Percentiles rank a stretch among this genome's conserved stretches.
These are phyloP conservation scores for Naganishia vishniacii DNA, from an alignment of 768 basidiomycete genomes.

Conservation along the genomic window DNA sequence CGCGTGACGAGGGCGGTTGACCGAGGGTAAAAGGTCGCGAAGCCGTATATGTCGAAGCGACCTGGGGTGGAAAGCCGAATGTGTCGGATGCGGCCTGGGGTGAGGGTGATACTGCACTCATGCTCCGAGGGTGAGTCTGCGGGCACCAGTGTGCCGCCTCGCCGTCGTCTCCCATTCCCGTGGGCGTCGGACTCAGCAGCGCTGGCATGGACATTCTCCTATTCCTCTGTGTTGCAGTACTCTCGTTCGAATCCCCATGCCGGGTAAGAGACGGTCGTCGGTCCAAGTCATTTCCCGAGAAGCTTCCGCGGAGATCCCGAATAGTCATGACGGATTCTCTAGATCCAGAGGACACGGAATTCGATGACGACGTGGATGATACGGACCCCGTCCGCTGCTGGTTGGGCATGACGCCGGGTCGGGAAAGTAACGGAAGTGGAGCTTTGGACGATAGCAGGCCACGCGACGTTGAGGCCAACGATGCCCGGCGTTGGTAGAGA, in stretches of 20 bases:
- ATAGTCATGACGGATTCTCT: constrained; percentile 12
- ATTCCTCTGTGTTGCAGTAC: background rate
- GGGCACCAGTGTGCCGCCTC: background rate
- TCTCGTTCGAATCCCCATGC: background rate
- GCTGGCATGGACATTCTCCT: constrained; percentile 16
- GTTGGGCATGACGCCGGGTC: background rate
- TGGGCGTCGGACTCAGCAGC: constrained; percentile 2
- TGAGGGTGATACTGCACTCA: background rate
- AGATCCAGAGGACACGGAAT: constrained; percentile 1
- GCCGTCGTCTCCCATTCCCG: background rate
- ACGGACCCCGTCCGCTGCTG: constrained; percentile 7
- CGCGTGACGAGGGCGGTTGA: background rate
- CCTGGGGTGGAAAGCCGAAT: constrained; percentile 13
- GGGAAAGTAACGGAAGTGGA: background rate
- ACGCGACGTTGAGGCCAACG: constrained; percentile 14
- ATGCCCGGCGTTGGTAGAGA: constrained; percentile 14
- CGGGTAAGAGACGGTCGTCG: background rate
- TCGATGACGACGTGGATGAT: constrained; percentile 1
- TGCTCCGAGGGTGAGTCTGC: background rate
- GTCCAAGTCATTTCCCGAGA: background rate
- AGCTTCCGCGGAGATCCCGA: constrained; percentile 8
- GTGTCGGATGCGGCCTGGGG: background rate
- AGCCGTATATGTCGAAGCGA: background rate
- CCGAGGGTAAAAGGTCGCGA: constrained; percentile 3
- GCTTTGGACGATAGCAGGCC: background rate